These are phyloP conservation scores for Erodium texanum DNA, from an alignment of 441 rosid genomes.

Conservation along the genomic window DNA sequence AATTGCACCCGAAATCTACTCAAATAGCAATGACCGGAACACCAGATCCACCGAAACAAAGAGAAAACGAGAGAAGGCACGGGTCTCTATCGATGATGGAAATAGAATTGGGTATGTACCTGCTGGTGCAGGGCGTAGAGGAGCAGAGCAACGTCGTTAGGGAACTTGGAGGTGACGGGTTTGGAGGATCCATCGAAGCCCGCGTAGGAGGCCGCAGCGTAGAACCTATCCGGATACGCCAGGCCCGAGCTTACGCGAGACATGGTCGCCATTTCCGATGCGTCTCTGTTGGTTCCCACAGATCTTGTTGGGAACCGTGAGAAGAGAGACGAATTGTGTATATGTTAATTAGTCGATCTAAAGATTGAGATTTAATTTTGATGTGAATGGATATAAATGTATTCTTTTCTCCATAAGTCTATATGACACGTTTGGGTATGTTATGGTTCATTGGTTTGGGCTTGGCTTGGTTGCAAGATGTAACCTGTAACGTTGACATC, in stretches of 20 bases:
- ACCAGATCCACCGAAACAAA: not conserved
- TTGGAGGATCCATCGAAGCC: slow-evolving; percentile 88
- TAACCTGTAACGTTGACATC: no score
- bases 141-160: slow-evolving; percentile 73
- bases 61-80: not conserved
- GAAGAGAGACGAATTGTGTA: not conserved
- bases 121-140: slow-evolving; percentile 87
- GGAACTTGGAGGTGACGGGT: slow-evolving; percentile 59
- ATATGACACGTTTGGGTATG: not conserved
- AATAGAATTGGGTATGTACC: slow-evolving; percentile 30
- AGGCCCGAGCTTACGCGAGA: slow-evolving; percentile 90
- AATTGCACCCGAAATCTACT: slow-evolving; percentile 8
- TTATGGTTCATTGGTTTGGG: no score
- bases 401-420: not conserved
- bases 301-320: not conserved
- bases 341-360: not conserved
- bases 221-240: slow-evolving; percentile 94
- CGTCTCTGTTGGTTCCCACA: not conserved
- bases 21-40: not conserved
- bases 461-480: no score
- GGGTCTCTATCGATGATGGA: not conserved
- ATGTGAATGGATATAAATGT: not conserved
- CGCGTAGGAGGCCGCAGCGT: slow-evolving; percentile 77
- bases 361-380: not conserved
- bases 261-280: slow-evolving; percentile 45